These are phyloP conservation scores for Celoporthe dispersa DNA, from an alignment of 2,329 filamentous ascomycete genomes.

Conservation along the genomic window DNA sequence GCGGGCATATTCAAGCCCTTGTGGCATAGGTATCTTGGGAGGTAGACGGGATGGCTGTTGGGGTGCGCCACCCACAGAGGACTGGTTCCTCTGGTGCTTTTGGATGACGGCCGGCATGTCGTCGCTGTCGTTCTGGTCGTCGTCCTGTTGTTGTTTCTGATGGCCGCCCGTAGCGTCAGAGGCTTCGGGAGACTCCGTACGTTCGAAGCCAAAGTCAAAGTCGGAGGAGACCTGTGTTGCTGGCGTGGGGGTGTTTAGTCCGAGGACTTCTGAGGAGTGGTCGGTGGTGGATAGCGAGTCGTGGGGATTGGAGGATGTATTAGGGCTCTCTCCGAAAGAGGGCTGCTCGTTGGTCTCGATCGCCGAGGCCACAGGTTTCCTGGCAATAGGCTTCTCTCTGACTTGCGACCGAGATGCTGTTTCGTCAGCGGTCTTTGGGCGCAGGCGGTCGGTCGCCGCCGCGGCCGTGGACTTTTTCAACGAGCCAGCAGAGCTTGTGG, in stretches of 20 bases:
- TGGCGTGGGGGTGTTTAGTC: constrained; percentile 23
- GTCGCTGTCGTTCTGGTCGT: background rate
- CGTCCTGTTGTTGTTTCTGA: background rate
- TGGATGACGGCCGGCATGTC: constrained; percentile 26
- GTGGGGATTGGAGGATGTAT: constrained; percentile 24
- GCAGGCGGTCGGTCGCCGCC: constrained; percentile 14
- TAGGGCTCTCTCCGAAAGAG: constrained; percentile 24
- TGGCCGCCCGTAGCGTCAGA: constrained; percentile 11
- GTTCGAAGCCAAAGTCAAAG: constrained; percentile 25
- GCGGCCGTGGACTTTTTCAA: constrained; percentile 5
- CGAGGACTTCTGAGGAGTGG: constrained; percentile 23
- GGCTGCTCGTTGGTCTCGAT: constrained; percentile 21
- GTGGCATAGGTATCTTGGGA: constrained; percentile 17
- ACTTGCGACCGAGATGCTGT: constrained; percentile 15
- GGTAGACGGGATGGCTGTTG: background rate
- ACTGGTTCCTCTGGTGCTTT: constrained; percentile 20
- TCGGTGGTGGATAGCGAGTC: constrained; percentile 27
- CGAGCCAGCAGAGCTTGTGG: constrained; percentile 23
- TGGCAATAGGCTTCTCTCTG: constrained; percentile 15
- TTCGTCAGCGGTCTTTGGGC: constrained; percentile 28
- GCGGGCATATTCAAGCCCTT: background rate
- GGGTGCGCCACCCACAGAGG: constrained; percentile 16
- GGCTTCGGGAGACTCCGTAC: constrained; percentile 26
- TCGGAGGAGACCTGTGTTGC: constrained; percentile 27
- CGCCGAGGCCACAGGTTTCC: constrained; percentile 21